Base-by-base conservation (phyloP, 129 eudicot species). In the Arctium lappa region DNA sequence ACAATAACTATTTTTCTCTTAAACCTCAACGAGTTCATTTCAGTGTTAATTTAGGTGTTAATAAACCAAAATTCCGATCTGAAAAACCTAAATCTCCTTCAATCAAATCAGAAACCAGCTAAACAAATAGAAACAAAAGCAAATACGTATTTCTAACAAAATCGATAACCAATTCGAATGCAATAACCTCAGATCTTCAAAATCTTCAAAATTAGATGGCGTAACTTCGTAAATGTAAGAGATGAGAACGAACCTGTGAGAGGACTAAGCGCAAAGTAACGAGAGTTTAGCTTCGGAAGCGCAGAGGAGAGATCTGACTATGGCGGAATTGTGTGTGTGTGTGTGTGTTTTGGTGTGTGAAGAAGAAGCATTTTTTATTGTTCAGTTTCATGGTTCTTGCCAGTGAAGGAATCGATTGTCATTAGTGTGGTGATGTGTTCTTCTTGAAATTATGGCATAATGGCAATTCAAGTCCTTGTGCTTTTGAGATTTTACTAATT, bases 351-450 rank as follows among this genome's bases (percentile, higher is more conserved):
- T 79, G 31, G 68, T 73, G 73, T 38, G 79, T 81, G 85, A 73
- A 32, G 84, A 72, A 37, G 78, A 37, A 53, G 79, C 27, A 62
- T 46, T 66, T 60, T 81, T 30, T 81, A 75, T 82, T 46, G 72
- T 76, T 50, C 56, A 60, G 73, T 68, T 13, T 44, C 69, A 34
- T 82, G 60, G 76, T 82, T 76, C 81, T 76, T 82, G 29, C 16
- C 39, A 56, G 31, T 75, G 80, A 82, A 82, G 81, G 53, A 82
- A 82, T 33, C 76, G 86, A 44, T 82, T 36, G 9, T 74, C 18
- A 62, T 74, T 80, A 75, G 79, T 30, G 27, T 75, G 79, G 18
- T 15, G 63, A 73, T 16, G 79, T 65, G 74, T 73, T 60, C 38
- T 81, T 37, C 31, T 75, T 8, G 27, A 30, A 68, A 1, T 13